Conservation (phyloP, 306 rosid genomes). For the Citrullus mucosospermus region DNA sequence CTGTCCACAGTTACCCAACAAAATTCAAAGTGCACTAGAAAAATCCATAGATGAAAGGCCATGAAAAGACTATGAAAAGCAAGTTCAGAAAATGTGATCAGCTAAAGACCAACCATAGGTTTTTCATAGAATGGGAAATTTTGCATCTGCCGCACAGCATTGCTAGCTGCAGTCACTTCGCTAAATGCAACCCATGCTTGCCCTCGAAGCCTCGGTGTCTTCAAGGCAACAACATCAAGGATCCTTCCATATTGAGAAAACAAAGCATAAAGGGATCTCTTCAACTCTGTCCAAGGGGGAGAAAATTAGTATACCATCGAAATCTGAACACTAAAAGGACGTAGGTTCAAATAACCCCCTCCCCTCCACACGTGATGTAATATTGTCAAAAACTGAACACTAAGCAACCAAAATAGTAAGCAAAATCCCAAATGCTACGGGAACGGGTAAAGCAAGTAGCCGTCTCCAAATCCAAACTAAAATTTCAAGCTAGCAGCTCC, state of each 20-base stretch:
- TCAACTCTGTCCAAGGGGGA: constrained; percentile 41
- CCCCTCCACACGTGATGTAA: neutral
- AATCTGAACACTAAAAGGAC: neutral
- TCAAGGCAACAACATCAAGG: constrained; percentile 84
- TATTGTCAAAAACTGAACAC: neutral
- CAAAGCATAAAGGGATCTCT: constrained; percentile 82
- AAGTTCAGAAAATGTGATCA: constrained; percentile 4
- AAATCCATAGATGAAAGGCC: neutral
- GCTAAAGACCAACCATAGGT: constrained; percentile 69
- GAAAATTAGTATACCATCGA: neutral
- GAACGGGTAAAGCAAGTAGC: neutral
- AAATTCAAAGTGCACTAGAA: neutral
- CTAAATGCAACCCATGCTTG: constrained; percentile 97
- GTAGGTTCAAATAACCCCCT: neutral
- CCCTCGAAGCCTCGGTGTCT: constrained; percentile 85
- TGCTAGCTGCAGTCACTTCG: constrained; percentile 95
- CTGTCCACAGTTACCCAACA: neutral
- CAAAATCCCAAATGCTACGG: neutral
- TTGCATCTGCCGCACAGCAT: constrained; percentile 98
- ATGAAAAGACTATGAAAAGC: neutral
- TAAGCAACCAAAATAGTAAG: neutral
- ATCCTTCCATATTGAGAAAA: constrained; percentile 97
- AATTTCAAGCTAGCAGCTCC: neutral
- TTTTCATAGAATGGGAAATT: constrained; percentile 95
- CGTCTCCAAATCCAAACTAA: neutral